A percentile compares a stretch with the other conserved stretches of the same genome.
Conservation (phyloP, 176 grass and related monocot species). For the Tillandsia fasciculata region DNA sequence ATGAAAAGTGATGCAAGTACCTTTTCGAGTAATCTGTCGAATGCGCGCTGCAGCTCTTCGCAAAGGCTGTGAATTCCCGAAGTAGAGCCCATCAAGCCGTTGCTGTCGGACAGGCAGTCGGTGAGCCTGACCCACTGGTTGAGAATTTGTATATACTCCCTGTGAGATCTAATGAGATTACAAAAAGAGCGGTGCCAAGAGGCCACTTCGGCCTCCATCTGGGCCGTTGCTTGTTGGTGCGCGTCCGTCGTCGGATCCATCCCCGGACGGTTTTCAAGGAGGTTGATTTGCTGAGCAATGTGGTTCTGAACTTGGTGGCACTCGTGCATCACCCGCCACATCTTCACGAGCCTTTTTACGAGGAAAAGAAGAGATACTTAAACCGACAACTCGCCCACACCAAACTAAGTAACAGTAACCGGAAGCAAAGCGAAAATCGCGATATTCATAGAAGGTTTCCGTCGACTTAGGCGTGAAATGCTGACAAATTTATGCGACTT, state of each 20-base stretch:
- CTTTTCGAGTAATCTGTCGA: conserved; percentile 66
- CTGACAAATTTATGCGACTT: no score
- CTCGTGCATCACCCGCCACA: conserved; percentile 95
- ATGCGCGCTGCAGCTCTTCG: conserved; percentile 54
- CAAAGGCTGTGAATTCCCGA: conserved; percentile 50
- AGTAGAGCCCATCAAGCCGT: conserved; percentile 45
- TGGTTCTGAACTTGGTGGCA: conserved; percentile 91
- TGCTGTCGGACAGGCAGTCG: conserved; percentile 50
- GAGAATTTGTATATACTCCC: conserved; percentile 59
- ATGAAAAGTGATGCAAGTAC: conserved; percentile 17
- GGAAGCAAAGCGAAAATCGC: no score
- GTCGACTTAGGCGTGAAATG: no score
- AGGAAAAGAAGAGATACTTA: conserved; percentile 13
- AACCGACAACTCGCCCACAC: neutral
- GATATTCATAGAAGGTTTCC: no score
- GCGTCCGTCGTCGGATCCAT: conserved; percentile 76
- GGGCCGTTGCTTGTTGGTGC: conserved; percentile 52
- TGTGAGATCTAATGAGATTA: conserved; percentile 64
- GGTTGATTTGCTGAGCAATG: conserved; percentile 61
- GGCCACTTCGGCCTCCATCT: conserved; percentile 85
- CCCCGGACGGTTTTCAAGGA: conserved; percentile 47
- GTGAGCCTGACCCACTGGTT: conserved; percentile 81
- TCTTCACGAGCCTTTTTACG: conserved; percentile 58
- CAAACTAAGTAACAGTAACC: no score
- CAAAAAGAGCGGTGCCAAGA: conserved; percentile 81